Conservation (phyloP, 2,329 filamentous ascomycete species). For the Orbilia quercus region DNA sequence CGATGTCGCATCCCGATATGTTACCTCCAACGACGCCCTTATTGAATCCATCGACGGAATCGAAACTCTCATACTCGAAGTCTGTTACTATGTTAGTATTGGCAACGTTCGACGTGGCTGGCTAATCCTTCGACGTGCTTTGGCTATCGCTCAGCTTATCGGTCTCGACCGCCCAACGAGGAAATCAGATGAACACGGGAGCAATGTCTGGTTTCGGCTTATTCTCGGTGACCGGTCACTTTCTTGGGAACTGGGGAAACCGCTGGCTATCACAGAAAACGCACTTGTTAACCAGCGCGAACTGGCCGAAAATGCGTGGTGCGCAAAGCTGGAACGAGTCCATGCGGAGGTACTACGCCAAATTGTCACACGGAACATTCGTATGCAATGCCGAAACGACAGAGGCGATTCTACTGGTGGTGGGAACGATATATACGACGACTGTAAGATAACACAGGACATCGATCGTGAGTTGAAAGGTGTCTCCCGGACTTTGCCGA, state of each 20-base stretch:
- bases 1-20: constrained; percentile 56
- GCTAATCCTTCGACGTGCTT: constrained; percentile 13
- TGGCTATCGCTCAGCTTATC: constrained; percentile 10
- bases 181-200: background rate
- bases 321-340: background rate
- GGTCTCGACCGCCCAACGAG: background rate
- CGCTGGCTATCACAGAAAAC: constrained; percentile 12
- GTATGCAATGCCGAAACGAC: background rate
- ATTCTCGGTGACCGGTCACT: constrained; percentile 1
- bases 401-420: background rate
- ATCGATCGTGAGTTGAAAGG: constrained; percentile 58
- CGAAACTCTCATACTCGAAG: constrained; percentile 23
- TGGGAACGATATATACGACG: constrained; percentile 23
- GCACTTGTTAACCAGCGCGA: background rate
- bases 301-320: background rate
- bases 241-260: constrained; percentile 12
- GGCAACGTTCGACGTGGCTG: constrained; percentile 16
- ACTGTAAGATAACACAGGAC: constrained; percentile 51
- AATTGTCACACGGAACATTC: background rate
- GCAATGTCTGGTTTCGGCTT: constrained; percentile 28
- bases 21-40: constrained; percentile 57
- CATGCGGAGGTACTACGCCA: background rate
- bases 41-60: constrained; percentile 26
- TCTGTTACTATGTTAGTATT: constrained; percentile 17
- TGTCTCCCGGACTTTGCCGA: constrained; percentile 55